A percentile compares a stretch with the other conserved stretches of the same genome.
These are phyloP conservation scores for Wallemia mellicola DNA, from an alignment of 1,284 basidiomycete species.

Conservation along the genomic window DNA sequence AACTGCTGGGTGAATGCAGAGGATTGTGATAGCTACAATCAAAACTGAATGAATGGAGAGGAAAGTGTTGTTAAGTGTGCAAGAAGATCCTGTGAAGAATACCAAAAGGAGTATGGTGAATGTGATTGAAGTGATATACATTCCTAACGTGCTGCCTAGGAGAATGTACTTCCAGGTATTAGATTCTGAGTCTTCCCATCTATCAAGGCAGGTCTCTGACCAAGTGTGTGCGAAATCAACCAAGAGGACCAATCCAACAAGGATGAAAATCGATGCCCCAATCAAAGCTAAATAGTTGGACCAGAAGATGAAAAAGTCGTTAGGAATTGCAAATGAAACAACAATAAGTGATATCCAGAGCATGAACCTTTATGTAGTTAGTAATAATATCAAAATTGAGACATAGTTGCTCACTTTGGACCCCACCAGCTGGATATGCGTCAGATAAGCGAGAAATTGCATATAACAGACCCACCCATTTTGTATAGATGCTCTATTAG, in stretches of 20 bases:
- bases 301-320: slow-evolving; percentile 84
- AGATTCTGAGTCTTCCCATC: slow-evolving; percentile 58
- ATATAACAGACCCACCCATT: slow-evolving; percentile 41
- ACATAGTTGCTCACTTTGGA: slow-evolving; percentile 40
- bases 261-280: slow-evolving; percentile 74
- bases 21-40: slow-evolving; percentile 44
- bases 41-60: slow-evolving; percentile 76
- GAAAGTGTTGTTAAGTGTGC: slow-evolving; percentile 68
- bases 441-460: not conserved
- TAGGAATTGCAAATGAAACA: slow-evolving; percentile 71
- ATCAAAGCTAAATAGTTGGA: slow-evolving; percentile 75
- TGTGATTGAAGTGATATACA: slow-evolving; percentile 56
- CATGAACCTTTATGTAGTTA: slow-evolving; percentile 21
- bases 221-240: slow-evolving; percentile 97
- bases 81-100: slow-evolving; percentile 66
- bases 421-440: slow-evolving; percentile 62
- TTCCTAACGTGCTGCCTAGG: slow-evolving; percentile 63
- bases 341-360: slow-evolving; percentile 48
- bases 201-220: slow-evolving; percentile 86
- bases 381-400: too few species aligned
- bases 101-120: slow-evolving; percentile 66
- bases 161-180: slow-evolving; percentile 91
- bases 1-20: slow-evolving; percentile 56
- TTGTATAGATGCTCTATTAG: slow-evolving; percentile 76
- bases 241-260: slow-evolving; percentile 77